A percentile compares a stretch with the other conserved stretches of the same genome.
Conservation (phyloP, 2,329 filamentous ascomycete species). For the Davidsoniella virescens region DNA sequence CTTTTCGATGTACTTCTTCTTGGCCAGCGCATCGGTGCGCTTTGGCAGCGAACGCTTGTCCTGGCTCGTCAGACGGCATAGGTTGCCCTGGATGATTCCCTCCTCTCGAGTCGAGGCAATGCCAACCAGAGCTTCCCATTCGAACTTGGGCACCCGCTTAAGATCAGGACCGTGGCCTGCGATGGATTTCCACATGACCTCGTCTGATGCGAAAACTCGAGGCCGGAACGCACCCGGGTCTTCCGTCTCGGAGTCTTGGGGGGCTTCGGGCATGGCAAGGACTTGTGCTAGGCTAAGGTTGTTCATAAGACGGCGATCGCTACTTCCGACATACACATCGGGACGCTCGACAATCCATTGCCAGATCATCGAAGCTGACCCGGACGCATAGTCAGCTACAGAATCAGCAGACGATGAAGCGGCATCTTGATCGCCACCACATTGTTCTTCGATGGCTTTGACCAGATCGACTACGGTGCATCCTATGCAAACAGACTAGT, state of each 20-base stretch:
- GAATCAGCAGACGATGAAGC: background rate
- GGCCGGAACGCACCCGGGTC: conserved; percentile 13
- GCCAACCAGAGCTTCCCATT: conserved; percentile 41
- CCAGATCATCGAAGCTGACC: conserved; percentile 13
- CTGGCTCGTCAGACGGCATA: conserved; percentile 40
- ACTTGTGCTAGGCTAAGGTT: conserved; percentile 14
- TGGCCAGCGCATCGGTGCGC: conserved; percentile 40
- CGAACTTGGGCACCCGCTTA: conserved; percentile 39
- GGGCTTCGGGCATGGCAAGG: conserved; percentile 12
- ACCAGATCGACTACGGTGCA: background rate
- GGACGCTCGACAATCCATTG: conserved; percentile 16
- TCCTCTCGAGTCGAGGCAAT: conserved; percentile 37
- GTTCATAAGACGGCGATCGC: conserved; percentile 14
- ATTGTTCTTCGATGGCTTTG: background rate
- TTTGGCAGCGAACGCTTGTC: conserved; percentile 49
- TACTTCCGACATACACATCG: conserved; percentile 15
- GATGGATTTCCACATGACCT: conserved; percentile 42
- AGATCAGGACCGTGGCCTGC: conserved; percentile 43
- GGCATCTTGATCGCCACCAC: background rate
- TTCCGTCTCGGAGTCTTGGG: background rate
- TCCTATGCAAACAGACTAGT: background rate
- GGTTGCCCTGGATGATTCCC: conserved; percentile 44
- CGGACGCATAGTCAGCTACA: background rate
- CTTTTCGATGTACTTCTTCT: conserved; percentile 47
- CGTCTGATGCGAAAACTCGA: conserved; percentile 34